Conservation (phyloP, 208 protist genomes). For the Leishmania aethiopica region DNA sequence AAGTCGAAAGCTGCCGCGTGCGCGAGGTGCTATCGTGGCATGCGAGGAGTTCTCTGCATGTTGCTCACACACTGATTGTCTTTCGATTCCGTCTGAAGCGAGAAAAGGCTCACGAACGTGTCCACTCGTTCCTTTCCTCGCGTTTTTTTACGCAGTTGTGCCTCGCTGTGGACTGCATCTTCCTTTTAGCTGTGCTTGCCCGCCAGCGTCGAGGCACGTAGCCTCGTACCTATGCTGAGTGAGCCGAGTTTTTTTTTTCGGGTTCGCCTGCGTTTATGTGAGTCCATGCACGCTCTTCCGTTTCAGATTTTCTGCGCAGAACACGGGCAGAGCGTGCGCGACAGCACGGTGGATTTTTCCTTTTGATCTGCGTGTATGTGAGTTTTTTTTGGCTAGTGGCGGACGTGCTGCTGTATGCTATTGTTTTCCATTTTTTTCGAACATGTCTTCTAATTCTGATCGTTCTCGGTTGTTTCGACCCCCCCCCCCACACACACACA, state of each 20-base stretch:
- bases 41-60: not conserved
- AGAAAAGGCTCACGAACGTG: not conserved
- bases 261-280: not conserved
- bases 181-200: not conserved
- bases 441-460: not conserved
- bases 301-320: not conserved
- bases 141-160: not conserved
- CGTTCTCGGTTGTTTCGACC: not conserved
- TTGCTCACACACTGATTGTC: not conserved
- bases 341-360: too few relatives aligned
- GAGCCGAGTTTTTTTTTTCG: not conserved
- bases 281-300: not conserved
- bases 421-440: not conserved
- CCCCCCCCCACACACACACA: not conserved
- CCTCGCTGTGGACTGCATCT: not conserved
- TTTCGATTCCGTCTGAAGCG: not conserved
- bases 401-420: not conserved
- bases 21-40: not conserved
- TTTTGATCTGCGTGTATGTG: too few relatives aligned
- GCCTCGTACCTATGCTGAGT: not conserved
- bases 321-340: not conserved
- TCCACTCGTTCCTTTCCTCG: not conserved
- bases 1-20: not conserved
- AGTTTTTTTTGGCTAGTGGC: too few relatives aligned
- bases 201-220: not conserved